Percentiles rank a stretch among this genome's conserved stretches.
Conservation (phyloP, 2,329 filamentous ascomycete genomes). For the Eurotiales sp. region DNA sequence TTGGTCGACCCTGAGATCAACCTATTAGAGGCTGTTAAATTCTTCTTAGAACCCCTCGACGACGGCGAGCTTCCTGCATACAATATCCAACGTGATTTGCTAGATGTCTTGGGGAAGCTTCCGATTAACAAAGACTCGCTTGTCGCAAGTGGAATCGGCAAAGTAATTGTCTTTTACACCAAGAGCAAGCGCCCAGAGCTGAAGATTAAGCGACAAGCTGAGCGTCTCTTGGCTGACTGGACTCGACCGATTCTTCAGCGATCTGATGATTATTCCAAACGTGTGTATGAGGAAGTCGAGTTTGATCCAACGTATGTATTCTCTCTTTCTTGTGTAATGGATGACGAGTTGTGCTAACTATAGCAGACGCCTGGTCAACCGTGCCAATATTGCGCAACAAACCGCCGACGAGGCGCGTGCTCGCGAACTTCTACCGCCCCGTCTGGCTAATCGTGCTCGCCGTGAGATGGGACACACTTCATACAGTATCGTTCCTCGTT, state of each 20-base stretch:
- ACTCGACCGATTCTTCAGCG: conserved; percentile 89
- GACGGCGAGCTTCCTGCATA: conserved; percentile 93
- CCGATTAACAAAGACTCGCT: conserved; percentile 89
- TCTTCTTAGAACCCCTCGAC: conserved; percentile 93
- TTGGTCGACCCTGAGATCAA: conserved; percentile 94
- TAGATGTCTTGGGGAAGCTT: conserved; percentile 72
- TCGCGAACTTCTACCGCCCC: conserved; percentile 50
- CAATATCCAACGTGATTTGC: conserved; percentile 94
- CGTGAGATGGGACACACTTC: conserved; percentile 57
- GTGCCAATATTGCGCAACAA: conserved; percentile 26
- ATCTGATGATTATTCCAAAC: conserved; percentile 91
- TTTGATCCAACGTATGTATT: conserved; percentile 54
- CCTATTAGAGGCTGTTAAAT: conserved; percentile 89
- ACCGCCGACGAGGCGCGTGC: conserved; percentile 50
- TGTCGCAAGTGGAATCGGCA: conserved; percentile 88
- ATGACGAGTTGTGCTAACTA: not conserved
- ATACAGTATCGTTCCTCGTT: conserved; percentile 62
- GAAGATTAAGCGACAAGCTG: conserved; percentile 87
- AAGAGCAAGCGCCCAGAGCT: conserved; percentile 87
- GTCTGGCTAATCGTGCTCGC: conserved; percentile 55
- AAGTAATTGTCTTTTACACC: conserved; percentile 95
- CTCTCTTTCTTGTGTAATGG: not conserved
- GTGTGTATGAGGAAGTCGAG: conserved; percentile 55
- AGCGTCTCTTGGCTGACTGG: conserved; percentile 92
- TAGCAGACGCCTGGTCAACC: conserved; percentile 34